phyloP scores from a whole-genome alignment of 2,329 filamentous ascomycete genomes.

The Colletotrichum caudatum region DNA sequence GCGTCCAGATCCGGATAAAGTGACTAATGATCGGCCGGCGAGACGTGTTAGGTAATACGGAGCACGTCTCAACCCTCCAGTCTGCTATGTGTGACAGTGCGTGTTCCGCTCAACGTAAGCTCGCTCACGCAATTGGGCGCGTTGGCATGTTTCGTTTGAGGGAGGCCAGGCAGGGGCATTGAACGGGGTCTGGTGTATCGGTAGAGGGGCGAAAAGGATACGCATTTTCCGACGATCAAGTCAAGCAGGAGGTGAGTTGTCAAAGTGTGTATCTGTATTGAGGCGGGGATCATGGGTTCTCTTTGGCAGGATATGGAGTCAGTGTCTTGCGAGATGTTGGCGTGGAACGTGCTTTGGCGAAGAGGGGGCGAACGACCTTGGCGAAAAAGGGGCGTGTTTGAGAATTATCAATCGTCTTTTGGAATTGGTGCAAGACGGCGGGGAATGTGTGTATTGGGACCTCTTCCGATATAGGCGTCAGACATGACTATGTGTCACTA shows the following conservation, averaged over 20 bases:
- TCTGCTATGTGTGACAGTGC: constrained; percentile 4
- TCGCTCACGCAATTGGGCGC: constrained; percentile 32
- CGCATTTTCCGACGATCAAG: background rate
- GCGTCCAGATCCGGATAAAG: background rate
- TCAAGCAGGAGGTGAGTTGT: constrained; percentile 1
- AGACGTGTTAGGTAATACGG: background rate
- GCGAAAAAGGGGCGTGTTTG: constrained; percentile 25
- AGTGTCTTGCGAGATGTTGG: constrained; percentile 9
- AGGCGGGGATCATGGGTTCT: constrained; percentile 28
- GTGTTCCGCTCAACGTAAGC: background rate
- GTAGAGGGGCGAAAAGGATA: constrained; percentile 9
- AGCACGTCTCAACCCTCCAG: background rate
- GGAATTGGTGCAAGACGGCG: constrained; percentile 8
- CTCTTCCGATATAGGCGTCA: background rate
- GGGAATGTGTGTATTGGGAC: constrained; percentile 2
- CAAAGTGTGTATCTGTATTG: background rate
- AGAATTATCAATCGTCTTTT: constrained; percentile 14
- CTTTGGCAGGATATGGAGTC: constrained; percentile 33
- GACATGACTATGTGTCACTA: background rate
- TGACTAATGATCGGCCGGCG: background rate
- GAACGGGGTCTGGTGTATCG: constrained; percentile 24
- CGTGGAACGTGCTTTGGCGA: constrained; percentile 18
- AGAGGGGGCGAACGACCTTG: background rate
- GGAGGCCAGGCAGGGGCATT: constrained; percentile 22
- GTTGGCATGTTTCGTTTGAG: constrained; percentile 32